Evolutionary conservation across 2,329 filamentous ascomycete species (phyloP).

Genomic region (Fusarium foetens): DNA sequence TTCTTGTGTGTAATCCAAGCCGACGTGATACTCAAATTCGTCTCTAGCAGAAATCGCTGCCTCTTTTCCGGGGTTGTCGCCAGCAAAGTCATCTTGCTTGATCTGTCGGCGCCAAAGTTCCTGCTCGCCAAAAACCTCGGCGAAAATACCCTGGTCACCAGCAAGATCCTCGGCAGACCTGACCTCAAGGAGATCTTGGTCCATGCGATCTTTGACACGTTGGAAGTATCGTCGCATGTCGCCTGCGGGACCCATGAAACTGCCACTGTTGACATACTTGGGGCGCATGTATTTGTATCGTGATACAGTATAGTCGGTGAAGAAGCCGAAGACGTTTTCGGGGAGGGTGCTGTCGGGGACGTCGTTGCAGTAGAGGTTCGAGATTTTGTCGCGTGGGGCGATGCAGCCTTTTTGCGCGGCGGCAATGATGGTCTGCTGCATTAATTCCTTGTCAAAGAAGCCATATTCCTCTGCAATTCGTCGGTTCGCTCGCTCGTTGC

Average conservation of each 20-base stretch:
- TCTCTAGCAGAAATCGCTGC: constrained; percentile 16
- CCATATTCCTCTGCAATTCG: constrained; percentile 32
- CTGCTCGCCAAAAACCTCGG: constrained; percentile 47
- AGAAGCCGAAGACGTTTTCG: constrained; percentile 34
- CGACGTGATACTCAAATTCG: constrained; percentile 44
- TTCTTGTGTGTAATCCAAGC: constrained; percentile 46
- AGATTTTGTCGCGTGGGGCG: constrained; percentile 37
- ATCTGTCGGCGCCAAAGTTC: constrained; percentile 38
- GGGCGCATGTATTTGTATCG: constrained; percentile 42
- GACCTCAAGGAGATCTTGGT: constrained; percentile 31
- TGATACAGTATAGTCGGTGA: constrained; percentile 33
- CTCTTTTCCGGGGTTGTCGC: constrained; percentile 28
- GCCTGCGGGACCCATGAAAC: constrained; percentile 45
- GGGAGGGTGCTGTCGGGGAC: constrained; percentile 41
- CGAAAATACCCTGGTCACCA: constrained; percentile 48
- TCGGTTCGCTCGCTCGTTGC: constrained; percentile 37
- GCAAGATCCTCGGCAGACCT: constrained; percentile 25
- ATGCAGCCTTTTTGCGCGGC: constrained; percentile 43
- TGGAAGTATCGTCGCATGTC: constrained; percentile 44
- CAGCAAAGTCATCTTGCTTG: constrained; percentile 14
- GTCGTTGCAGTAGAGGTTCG: constrained; percentile 40
- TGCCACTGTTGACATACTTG: constrained; percentile 47
- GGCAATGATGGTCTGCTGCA: constrained; percentile 42
- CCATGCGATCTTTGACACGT: constrained; percentile 43
- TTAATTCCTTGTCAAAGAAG: constrained; percentile 27